Conservation (phyloP, 2,329 filamentous ascomycete genomes). For the Didymella exigua region DNA sequence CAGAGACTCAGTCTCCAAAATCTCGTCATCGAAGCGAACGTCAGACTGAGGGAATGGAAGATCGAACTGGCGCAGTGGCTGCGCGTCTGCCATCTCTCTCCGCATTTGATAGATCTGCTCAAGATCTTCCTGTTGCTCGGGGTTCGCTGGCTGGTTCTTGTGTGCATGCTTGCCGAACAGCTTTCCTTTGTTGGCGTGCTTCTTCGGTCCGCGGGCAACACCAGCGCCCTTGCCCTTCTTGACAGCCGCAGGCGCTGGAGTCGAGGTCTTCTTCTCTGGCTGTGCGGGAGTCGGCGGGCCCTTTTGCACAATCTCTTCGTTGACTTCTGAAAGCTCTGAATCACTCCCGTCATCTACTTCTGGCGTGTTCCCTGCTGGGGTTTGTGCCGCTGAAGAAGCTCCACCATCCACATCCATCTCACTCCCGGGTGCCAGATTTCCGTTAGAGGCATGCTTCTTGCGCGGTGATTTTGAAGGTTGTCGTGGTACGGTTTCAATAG, state of each 20-base stretch:
- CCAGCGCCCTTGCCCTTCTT: slow-evolving; percentile 41
- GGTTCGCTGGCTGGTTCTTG: slow-evolving; percentile 37
- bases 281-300: slow-evolving; percentile 39
- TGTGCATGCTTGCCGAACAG: slow-evolving; percentile 35
- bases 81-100: slow-evolving; percentile 34
- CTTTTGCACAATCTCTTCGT: slow-evolving; percentile 47
- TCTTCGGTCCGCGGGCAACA: slow-evolving; percentile 39
- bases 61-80: slow-evolving; percentile 32
- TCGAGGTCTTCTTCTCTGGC: slow-evolving; percentile 30
- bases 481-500: slow-evolving; percentile 33
- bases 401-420: slow-evolving; percentile 32
- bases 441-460: slow-evolving; percentile 36
- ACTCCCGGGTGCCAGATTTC: slow-evolving; percentile 18
- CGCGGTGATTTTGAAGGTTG: slow-evolving; percentile 42
- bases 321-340: slow-evolving; percentile 47
- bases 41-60: slow-evolving; percentile 37
- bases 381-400: slow-evolving; percentile 34
- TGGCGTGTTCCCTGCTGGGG: slow-evolving; percentile 36
- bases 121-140: slow-evolving; percentile 36
- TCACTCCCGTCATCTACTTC: slow-evolving; percentile 38
- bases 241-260: slow-evolving; percentile 18
- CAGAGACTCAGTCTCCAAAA: slow-evolving; percentile 44
- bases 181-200: slow-evolving; percentile 40
- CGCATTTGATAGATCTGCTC: slow-evolving; percentile 33
- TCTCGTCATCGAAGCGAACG: slow-evolving; percentile 46